Conservation (phyloP, 495 filamentous ascomycete species). For the Monascus purpureus region DNA sequence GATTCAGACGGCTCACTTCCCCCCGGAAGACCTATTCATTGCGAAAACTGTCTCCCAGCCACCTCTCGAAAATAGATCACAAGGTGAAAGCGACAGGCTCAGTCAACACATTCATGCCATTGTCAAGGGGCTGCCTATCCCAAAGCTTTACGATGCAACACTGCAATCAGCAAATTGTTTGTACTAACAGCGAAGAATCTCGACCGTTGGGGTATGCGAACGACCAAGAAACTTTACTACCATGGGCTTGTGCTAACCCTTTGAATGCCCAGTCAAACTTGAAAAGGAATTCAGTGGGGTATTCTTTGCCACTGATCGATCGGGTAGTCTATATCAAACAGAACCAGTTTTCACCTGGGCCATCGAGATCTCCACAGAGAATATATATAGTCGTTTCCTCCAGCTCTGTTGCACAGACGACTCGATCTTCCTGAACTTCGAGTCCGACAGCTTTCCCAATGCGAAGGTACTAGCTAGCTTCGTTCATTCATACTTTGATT, state of each 20-base stretch:
- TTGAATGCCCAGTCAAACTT: too few species aligned
- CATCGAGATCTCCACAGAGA: constrained; percentile 16
- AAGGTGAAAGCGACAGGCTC: constrained; percentile 9
- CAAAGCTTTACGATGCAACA: constrained; percentile 8
- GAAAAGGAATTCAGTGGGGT: too few species aligned
- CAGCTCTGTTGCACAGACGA: constrained; percentile 22
- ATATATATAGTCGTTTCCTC: constrained; percentile 20
- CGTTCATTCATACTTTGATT: constrained; percentile 21
- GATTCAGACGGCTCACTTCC: constrained; percentile 7
- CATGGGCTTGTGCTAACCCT: too few species aligned
- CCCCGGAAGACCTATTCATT: constrained; percentile 7
- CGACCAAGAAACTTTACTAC: too few species aligned
- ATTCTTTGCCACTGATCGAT: constrained; percentile 11
- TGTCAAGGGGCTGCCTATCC: constrained; percentile 10
- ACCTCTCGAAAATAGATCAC: constrained; percentile 10
- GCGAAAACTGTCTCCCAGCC: constrained; percentile 11
- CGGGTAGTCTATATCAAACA: constrained; percentile 4
- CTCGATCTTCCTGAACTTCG: constrained; percentile 23
- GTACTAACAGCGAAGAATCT: constrained; percentile 21
- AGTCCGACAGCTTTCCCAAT: constrained; percentile 20
- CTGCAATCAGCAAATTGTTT: constrained; percentile 21
- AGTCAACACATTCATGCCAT: constrained; percentile 7
- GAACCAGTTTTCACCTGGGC: constrained; percentile 2
- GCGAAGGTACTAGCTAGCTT: constrained; percentile 16
- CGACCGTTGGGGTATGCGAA: too few species aligned